Conservation (phyloP, 257 asterid genomes). For the Capsicum chinense region DNA sequence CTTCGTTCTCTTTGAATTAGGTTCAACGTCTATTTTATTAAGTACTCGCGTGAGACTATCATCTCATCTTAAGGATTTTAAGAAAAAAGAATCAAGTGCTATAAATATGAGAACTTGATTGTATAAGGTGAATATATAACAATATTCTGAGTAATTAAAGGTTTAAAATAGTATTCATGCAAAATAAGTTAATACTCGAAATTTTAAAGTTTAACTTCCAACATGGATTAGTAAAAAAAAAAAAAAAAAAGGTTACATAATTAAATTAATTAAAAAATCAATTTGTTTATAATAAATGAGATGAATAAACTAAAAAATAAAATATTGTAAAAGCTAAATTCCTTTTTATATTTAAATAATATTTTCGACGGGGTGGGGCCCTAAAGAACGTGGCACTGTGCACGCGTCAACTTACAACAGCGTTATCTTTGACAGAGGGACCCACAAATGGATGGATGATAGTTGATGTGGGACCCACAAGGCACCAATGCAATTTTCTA, state of each 20-base stretch:
- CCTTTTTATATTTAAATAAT: background rate
- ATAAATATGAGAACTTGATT: background rate
- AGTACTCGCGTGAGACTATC: background rate
- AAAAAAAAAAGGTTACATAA: background rate
- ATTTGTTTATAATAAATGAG: background rate
- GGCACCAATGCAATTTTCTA: background rate
- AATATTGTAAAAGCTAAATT: no score
- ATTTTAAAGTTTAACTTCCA: background rate
- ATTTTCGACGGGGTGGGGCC: background rate
- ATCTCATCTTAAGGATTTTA: background rate
- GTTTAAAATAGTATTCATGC: background rate
- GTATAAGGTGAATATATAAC: background rate
- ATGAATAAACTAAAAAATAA: no score
- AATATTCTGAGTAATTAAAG: background rate
- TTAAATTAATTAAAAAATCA: background rate
- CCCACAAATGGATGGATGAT: background rate
- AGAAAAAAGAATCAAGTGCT: background rate
- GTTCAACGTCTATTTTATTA: background rate
- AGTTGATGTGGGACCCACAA: background rate
- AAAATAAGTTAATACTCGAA: background rate
- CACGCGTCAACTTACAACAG: constrained; percentile 26
- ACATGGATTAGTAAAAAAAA: background rate
- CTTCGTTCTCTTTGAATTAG: background rate
- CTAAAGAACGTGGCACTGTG: background rate
- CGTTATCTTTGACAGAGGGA: background rate